These are phyloP conservation scores for Lyophyllum shimeji DNA, from an alignment of 768 basidiomycete species.

Conservation along the genomic window DNA sequence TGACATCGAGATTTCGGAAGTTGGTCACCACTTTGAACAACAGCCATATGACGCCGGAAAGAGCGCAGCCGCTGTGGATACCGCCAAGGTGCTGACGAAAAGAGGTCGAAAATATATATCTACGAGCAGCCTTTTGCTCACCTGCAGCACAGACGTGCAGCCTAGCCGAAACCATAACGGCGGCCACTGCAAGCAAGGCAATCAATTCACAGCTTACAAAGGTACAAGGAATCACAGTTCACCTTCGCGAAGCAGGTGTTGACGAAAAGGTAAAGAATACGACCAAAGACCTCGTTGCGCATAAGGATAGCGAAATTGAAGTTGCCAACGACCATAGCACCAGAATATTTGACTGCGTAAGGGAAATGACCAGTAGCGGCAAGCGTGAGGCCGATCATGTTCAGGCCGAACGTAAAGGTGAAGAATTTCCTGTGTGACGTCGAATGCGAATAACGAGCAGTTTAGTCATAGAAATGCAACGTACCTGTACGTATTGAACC, in stretches of 20 bases:
- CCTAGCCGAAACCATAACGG: slow-evolving; percentile 71
- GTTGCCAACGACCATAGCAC: slow-evolving; percentile 71
- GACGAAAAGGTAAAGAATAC: slow-evolving; percentile 60
- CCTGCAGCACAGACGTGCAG: slow-evolving; percentile 73
- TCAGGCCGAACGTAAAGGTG: slow-evolving; percentile 56
- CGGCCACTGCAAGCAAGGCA: slow-evolving; percentile 50
- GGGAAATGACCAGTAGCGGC: slow-evolving; percentile 66
- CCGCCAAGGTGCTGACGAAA: slow-evolving; percentile 69
- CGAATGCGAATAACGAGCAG: too few species aligned
- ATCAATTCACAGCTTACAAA: slow-evolving; percentile 9
- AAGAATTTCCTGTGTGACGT: slow-evolving; percentile 58
- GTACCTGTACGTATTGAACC: slow-evolving; percentile 75
- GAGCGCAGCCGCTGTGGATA: slow-evolving; percentile 74
- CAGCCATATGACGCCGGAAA: slow-evolving; percentile 71
- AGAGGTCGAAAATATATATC: slow-evolving; percentile 7
- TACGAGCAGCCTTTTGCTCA: slow-evolving; percentile 18
- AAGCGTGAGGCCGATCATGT: slow-evolving; percentile 60
- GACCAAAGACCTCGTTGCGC: slow-evolving; percentile 78
- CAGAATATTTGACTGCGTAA: slow-evolving; percentile 58
- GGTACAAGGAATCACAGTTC: slow-evolving; percentile 2
- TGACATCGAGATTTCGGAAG: slow-evolving; percentile 46
- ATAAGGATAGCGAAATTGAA: slow-evolving; percentile 71
- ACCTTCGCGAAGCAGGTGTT: slow-evolving; percentile 75
- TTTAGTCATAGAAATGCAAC: slow-evolving; percentile 14
- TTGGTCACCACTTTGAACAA: slow-evolving; percentile 60